Evolutionary conservation across 1,284 basidiomycete species (phyloP), one percentile per base, ranked within the genome.

Genomic region (Ceratobasidium sp.): DNA sequence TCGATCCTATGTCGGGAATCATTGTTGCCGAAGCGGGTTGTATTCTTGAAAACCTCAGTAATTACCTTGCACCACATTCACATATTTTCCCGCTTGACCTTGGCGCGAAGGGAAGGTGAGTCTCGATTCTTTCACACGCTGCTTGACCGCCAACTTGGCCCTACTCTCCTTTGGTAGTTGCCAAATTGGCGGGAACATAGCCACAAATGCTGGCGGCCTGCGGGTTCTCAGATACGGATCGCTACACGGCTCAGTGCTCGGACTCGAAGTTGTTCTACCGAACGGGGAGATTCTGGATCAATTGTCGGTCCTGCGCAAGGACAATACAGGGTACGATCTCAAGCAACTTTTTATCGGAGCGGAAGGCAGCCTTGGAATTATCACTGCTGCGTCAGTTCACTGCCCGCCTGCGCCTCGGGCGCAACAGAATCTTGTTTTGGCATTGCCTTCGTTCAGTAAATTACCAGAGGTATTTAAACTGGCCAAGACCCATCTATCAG

Each of bases 281-380:
- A 95, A 99, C 80, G 96, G 98, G n/a, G 95, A 93, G n/a, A 88
- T 99, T 75, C 88, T 97, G 75, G 91, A 97, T 79, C 92, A 93
- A 77, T 84, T 97, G 45, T 90, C 92, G 7, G 90, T 91, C 36
- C 84, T 99, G 75, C 89, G 98, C 62, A 99, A 99, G 84, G 98
- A 99, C 84, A 99, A 99, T 83, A 99, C 98, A 1, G 96, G 97
- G n/a, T 97, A 98, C 81, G 98, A 99, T 82, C 87, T 99, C 64
- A 99, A 99, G 84, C 98, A 99, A 82, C 89, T 99, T 7, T 99
- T 99, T 83, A 98, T 99, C 79, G 98, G 98, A 24, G 93, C 94
- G 11, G 98, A 99, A 82, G 98, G 98, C 69, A 97, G 96, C 0
- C 90, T 99, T 41, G 97, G 98, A 60, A 87, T 99, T 75, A 92